A percentile compares a stretch with the other conserved stretches of the same genome.
These are phyloP conservation scores for Plasmodium cynomolgi DNA, from an alignment of 169 alveolate species.

Conservation along the genomic window DNA sequence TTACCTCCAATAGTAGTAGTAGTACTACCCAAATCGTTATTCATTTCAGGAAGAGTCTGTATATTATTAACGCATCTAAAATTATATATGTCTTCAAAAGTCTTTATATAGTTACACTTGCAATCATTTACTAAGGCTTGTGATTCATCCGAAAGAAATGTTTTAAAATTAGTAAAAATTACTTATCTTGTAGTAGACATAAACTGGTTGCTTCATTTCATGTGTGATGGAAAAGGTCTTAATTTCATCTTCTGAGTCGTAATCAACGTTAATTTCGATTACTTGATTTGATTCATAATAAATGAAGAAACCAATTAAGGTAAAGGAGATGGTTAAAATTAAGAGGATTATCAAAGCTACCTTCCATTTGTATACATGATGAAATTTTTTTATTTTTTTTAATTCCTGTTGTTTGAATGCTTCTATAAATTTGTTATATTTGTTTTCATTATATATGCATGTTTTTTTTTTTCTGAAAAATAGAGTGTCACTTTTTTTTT, in stretches of 20 bases:
- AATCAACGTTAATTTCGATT: constrained; percentile 19
- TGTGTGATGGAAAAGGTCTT: constrained; percentile 8
- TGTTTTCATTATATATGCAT: not conserved
- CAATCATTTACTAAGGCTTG: constrained; percentile 11
- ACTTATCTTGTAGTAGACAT: constrained; percentile 44
- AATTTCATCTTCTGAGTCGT: constrained; percentile 3
- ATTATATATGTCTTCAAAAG: constrained; percentile 27
- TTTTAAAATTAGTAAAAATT: constrained; percentile 50
- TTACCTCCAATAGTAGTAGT: not conserved
- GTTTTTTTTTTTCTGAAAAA: constrained; percentile 8
- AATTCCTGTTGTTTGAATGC: constrained; percentile 63
- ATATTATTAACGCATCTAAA: constrained; percentile 32
- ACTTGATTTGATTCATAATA: constrained; percentile 44
- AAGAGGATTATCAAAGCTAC: constrained; percentile 2
- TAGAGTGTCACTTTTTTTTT: constrained; percentile 16
- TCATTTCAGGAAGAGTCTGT: constrained; percentile 46
- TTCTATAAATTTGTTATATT: constrained; percentile 24
- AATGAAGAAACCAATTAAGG: constrained; percentile 33
- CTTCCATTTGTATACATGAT: constrained; percentile 50
- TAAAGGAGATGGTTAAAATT: not conserved
- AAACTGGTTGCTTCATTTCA: constrained; percentile 49
- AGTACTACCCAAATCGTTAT: not conserved
- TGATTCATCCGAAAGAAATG: constrained; percentile 41
- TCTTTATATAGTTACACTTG: constrained; percentile 32
- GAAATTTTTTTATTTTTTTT: constrained; percentile 23